Evolutionary conservation across 176 grass and related monocot species (phyloP).

Genomic region (Aegilops speltoides): DNA sequence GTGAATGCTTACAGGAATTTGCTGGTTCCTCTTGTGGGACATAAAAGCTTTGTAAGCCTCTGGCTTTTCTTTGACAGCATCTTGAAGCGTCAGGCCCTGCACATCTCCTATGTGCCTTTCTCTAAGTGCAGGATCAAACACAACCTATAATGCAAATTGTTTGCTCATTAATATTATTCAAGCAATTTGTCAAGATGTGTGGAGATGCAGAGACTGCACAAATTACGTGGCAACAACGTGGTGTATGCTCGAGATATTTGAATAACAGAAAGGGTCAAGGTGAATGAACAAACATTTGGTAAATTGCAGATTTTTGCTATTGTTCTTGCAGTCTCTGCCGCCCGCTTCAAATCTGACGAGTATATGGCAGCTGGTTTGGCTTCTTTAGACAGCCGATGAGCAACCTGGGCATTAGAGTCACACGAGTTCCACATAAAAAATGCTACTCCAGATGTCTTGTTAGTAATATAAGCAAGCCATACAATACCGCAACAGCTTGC

Average conservation of each 20-base stretch:
- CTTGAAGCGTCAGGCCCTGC: slow-evolving; percentile 67
- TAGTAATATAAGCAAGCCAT: slow-evolving; percentile 11
- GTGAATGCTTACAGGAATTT: slow-evolving; percentile 69
- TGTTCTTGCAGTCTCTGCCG: slow-evolving; percentile 68
- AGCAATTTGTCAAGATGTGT: background rate
- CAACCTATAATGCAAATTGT: slow-evolving; percentile 39
- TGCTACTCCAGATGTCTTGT: background rate
- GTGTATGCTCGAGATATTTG: background rate
- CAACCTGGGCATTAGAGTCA: slow-evolving; percentile 51
- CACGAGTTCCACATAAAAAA: slow-evolving; percentile 42
- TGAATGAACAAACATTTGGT: slow-evolving; percentile 54
- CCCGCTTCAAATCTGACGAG: slow-evolving; percentile 90
- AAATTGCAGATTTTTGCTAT: slow-evolving; percentile 68
- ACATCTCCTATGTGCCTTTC: slow-evolving; percentile 86
- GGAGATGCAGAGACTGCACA: background rate
- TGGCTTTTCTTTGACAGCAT: slow-evolving; percentile 59
- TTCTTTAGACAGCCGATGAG: slow-evolving; percentile 66
- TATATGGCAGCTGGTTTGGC: slow-evolving; percentile 68
- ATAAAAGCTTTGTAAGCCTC: slow-evolving; percentile 70
- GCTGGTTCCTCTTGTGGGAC: slow-evolving; percentile 61
- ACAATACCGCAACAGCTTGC: slow-evolving; percentile 77
- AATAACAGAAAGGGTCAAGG: background rate
- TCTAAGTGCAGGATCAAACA: slow-evolving; percentile 60
- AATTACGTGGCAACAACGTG: background rate
- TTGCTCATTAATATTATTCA: background rate